phyloP scores from a whole-genome alignment of 192 early-diverging fungal genomes.

The Allomyces macrogynus region DNA sequence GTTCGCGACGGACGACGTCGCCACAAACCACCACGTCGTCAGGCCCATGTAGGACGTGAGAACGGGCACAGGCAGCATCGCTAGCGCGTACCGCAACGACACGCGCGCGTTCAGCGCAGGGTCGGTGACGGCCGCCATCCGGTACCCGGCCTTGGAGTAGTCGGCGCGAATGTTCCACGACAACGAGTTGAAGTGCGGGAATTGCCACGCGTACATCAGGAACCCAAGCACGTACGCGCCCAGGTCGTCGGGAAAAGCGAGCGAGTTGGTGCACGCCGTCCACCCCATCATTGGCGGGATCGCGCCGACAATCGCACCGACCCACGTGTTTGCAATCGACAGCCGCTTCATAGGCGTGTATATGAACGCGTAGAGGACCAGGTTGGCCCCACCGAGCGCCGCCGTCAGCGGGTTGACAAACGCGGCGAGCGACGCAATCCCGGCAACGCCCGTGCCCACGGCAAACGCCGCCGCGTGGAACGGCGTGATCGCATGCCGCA shows the following conservation, averaged over 20 bases:
- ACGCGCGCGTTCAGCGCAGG: conserved; percentile 78
- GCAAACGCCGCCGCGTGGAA: conserved; percentile 62
- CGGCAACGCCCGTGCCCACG: conserved; percentile 37
- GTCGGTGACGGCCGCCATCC: conserved; percentile 79
- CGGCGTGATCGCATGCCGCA: conserved; percentile 52
- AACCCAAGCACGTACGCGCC: conserved; percentile 64
- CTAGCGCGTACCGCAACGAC: conserved; percentile 52
- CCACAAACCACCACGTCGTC: conserved; percentile 54
- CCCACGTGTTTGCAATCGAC: conserved; percentile 85
- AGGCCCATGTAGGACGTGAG: conserved; percentile 43
- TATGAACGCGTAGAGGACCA: conserved; percentile 67
- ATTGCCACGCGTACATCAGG: conserved; percentile 91
- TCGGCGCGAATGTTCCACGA: conserved; percentile 78
- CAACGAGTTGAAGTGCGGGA: conserved; percentile 93
- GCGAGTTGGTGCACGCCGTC: conserved; percentile 58
- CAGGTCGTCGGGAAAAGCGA: conserved; percentile 23
- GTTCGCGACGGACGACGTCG: conserved; percentile 59
- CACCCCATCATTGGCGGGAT: conserved; percentile 99
- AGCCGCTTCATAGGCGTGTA: conserved; percentile 88
- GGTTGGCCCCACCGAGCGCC: conserved; percentile 55
- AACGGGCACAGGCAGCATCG: conserved; percentile 49
- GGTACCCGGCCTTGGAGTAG: conserved; percentile 91
- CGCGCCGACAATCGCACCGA: conserved; percentile 78
- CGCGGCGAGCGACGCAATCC: conserved; percentile 35
- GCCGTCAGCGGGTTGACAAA: conserved; percentile 85